phyloP scores from a whole-genome alignment of 305 asterid genomes.

The Fraxinus xanthoxyloides region DNA sequence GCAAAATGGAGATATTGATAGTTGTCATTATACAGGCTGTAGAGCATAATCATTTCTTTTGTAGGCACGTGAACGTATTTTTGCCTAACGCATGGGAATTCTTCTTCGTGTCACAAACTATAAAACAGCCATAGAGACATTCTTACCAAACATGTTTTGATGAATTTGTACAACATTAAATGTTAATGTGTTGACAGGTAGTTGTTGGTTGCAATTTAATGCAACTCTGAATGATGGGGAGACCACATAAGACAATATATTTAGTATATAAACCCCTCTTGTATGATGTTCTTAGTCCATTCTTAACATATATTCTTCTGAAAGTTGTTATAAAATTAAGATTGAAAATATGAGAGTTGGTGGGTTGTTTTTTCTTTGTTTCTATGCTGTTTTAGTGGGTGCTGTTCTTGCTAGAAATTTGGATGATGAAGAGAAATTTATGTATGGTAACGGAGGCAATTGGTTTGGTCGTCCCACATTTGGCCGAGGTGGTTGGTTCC shows the following conservation, averaged over 20 bases:
- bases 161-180: not conserved
- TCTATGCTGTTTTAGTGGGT: conserved; percentile 23
- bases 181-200: not conserved
- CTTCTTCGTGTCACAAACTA: not conserved
- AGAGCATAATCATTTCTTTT: not conserved
- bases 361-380: conserved; percentile 16
- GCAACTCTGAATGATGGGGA: not conserved
- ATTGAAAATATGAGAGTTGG: conserved; percentile 18
- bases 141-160: not conserved
- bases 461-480: not conserved
- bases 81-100: not conserved
- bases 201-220: conserved; percentile 8
- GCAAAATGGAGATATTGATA: not conserved
- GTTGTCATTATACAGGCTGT: not conserved
- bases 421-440: conserved; percentile 1
- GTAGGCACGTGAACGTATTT: not conserved
- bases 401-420: conserved; percentile 7
- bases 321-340: not conserved
- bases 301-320: not conserved
- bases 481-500: not conserved
- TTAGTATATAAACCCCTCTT: not conserved
- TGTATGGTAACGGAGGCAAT: not conserved
- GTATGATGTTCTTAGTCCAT: not conserved
- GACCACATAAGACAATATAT: not conserved
- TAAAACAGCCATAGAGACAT: not conserved